Base-by-base conservation (phyloP, 2,329 filamentous ascomycete species). In the Paracoccidioides lutzii region DNA sequence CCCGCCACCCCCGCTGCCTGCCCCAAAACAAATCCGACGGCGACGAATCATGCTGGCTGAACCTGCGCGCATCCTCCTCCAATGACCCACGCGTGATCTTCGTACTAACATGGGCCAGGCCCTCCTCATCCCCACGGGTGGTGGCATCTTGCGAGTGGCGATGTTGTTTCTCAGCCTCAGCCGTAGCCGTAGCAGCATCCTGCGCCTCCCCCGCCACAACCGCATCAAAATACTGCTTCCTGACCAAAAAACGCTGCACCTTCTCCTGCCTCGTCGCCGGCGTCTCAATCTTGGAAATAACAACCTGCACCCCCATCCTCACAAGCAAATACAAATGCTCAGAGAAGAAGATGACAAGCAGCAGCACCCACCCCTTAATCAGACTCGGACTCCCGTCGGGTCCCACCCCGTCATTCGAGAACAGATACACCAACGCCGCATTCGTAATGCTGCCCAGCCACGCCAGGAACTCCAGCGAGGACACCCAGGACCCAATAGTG, bases 381-480 rank as follows among this genome's bases (percentile, higher is more conserved):
- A 82, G 80, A 46, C 80, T 81, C 1, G 68, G 66, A 28, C 67
- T 65, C 14, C 69, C 69, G 22, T 69, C 69, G 0, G 64, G 65
- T 30, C 53, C 53, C 14, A 52, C 14, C 2, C 53, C 58, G 40
- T 52, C 78, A 53, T 83, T 82, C 61, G 81, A 85, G 75, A 96
- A 97, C 64, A 98, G 82, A 69, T 90, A 95, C 0, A 95, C 87
- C 50, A 97, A 81, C 0, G 90, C 89, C 0, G 90, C 83, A 55
- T 87, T 90, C 4, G 90, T 94, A 57, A 97, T 76, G 61, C 86
- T 93, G 43, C 93, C 93, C 30, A 96, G 76, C 93, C 93, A 97
- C 3, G 89, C 86, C n/a, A 97, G 76, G 68, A 97, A 94, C 14
- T 84, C 85, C 2, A 98, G 77, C 0, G 87, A 84, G 61, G 90